Percentiles rank a stretch among this genome's conserved stretches.
Evolutionary conservation across 176 grass and related monocot species (phyloP).

Genomic region (Melocanna baccifera): DNA sequence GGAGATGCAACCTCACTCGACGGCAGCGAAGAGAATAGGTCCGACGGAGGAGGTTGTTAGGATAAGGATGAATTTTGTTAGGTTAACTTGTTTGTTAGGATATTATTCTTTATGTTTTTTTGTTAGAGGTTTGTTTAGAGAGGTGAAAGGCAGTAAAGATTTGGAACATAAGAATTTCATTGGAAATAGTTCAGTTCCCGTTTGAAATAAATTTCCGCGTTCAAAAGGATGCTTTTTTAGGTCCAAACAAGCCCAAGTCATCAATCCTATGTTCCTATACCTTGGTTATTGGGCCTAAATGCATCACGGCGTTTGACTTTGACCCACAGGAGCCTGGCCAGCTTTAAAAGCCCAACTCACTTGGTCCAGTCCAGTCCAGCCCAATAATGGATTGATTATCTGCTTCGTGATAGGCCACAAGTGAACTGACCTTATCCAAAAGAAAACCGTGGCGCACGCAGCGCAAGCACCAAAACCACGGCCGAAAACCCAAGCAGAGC

Average conservation of each 20-base stretch:
- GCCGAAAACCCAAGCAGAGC: neutral
- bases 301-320: neutral
- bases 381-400: neutral
- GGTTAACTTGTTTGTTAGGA: neutral
- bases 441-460: neutral
- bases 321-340: neutral
- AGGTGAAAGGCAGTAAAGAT: no score
- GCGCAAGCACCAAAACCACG: neutral
- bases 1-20: neutral
- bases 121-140: neutral
- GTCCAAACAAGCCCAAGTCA: no score
- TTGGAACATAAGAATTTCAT: no score
- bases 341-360: neutral
- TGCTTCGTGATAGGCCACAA: neutral
- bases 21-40: neutral
- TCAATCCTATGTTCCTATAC: neutral
- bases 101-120: neutral
- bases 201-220: no score
- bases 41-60: neutral
- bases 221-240: no score
- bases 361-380: neutral
- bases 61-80: neutral
- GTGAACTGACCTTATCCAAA: slow-evolving; percentile 11
- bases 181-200: no score
- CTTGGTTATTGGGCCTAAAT: neutral